Percentiles rank a stretch among this genome's conserved stretches.
These are phyloP conservation scores for Selaginella tamariscina DNA, from an alignment of 75 land plant genomes.

Conservation along the genomic window DNA sequence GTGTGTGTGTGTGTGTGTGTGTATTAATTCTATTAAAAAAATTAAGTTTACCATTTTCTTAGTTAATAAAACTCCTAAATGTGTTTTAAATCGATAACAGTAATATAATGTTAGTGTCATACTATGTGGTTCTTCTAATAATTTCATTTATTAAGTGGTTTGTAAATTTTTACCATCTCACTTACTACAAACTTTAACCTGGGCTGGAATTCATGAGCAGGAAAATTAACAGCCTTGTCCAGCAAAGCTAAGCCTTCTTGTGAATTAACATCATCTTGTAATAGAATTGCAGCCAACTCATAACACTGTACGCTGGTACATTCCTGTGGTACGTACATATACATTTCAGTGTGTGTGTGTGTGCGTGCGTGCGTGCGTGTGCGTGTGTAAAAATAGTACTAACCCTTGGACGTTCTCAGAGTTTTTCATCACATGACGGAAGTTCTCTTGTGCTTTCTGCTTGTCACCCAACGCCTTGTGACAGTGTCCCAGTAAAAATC, in stretches of 20 bases:
- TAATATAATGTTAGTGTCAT: too few species aligned
- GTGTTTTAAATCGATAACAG: too few species aligned
- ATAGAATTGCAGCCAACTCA: conserved; percentile 25
- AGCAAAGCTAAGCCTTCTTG: conserved; percentile 19
- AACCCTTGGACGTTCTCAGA: conserved; percentile 19
- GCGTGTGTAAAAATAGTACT: background rate
- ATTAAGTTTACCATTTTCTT: too few species aligned
- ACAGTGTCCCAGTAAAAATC: conserved; percentile 26
- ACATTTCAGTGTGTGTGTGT: background rate
- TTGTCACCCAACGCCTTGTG: conserved; percentile 16
- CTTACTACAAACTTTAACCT: conserved; percentile 26
- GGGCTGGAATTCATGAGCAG: conserved; percentile 27
- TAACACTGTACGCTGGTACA: conserved; percentile 25
- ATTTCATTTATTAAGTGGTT: background rate
- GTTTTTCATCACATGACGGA: conserved; percentile 21
- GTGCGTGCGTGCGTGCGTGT: background rate
- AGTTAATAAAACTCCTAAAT: too few species aligned
- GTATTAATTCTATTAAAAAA: too few species aligned
- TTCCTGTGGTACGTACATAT: conserved; percentile 20
- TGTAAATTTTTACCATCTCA: conserved; percentile 17
- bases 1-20: too few species aligned
- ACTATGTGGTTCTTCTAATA: too few species aligned
- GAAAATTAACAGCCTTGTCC: conserved; percentile 20
- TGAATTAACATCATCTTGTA: conserved; percentile 18
- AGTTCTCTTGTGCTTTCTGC: conserved; percentile 21